Evolutionary conservation across 2,329 filamentous ascomycete species (phyloP), one percentile per base, ranked within the genome.

Genomic region (Aurifilum marmelostoma): DNA sequence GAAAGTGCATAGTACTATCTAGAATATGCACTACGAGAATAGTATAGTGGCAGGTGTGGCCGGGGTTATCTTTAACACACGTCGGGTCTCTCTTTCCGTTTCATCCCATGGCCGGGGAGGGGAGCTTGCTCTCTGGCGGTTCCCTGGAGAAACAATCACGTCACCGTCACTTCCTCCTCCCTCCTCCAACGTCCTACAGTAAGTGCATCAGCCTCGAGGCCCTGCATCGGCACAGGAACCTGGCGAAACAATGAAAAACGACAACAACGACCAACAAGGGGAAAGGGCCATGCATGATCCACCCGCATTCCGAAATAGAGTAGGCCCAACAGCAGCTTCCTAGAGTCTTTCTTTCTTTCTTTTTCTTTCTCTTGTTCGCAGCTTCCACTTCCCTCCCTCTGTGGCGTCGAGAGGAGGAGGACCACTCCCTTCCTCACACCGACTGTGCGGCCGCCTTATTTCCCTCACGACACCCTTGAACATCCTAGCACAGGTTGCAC

Each of bases 231-330:
- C 56, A 59, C 4, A 12, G 2, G 9, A 52, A 18, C 61, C 43
- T n/a, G 18, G 61, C 21, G 43, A 63, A 63, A 63, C 61, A 63
- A 16, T 24, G n/a, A 63, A 63, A 52, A 12, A 63, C 43, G 52
- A 54, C 12, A 29, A 27, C 24, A 14, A 54, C 52, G 16, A 29
- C 52, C 24, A 52, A 54, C 24, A 14, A 18, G 41, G 21, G 24
- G 14, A 11, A 32, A 27, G 39, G 61, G 27, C 29, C 41, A 37
- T 63, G 27, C 41, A 37, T 63, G 27, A 60, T 24, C 56, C 37
- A 43, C 37, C 37, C 59, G 56, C 34, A 18, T 8, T 11, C 32
- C 27, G 52, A 5, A 29, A 32, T 12, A 12, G 52, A 56, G 27
- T 18, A 16, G n/a, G 27, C 52, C 16, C n/a, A n/a, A 50, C 7